Base-by-base conservation (phyloP, 331 rosid genomes). In the Prunus yedoensis region DNA sequence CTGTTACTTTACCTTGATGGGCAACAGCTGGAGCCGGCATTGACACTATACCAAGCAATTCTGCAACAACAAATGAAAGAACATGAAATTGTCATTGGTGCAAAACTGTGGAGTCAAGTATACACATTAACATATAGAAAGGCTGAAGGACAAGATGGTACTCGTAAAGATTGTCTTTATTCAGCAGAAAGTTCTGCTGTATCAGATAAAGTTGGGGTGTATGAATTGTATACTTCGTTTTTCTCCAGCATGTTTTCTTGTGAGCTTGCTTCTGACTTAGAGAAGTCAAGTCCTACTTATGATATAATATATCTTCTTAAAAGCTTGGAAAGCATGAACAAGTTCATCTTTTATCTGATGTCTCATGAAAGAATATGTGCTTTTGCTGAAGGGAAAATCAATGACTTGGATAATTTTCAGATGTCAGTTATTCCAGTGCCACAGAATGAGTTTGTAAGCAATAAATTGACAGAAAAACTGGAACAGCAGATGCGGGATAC, bases 401-500 rank as follows among this genome's bases (percentile, higher is more conserved):
- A 86, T 77, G 71, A 85, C 83, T 83, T 95, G 83, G 91, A 92
- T 81, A 65, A 80, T 57, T 76, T 95, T 58, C 85, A 83, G 78
- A 25, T 87, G 63, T 60, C 78, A 60, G 86, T 88, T 79, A 80
- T 87, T 71, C 82, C 89, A 75, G 86, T 91, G 66, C 80, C 88
- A 25, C 96, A 87, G 86, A 89, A 79, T 84, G 98, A 92, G 80
- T 95, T 95, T 83, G 91, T 91, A 65, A 95, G 87, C 78, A 84
- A 78, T 74, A 95, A 95, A 81, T 83, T 95, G 88, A 92, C 98
- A 7, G 99, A 92, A 82, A 95, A 95, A 82, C 84, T 95, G 61
- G 99, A 95, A 83, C 98, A 92, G 77, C 99, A 92, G 81, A 91
- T 95, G 98, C 83, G 93, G 78, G 99, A 95, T 79, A 58, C 84